Percentiles rank a stretch among this genome's conserved stretches.
phyloP scores from a whole-genome alignment of 1,284 basidiomycete genomes.

The Ustilago sp. region DNA sequence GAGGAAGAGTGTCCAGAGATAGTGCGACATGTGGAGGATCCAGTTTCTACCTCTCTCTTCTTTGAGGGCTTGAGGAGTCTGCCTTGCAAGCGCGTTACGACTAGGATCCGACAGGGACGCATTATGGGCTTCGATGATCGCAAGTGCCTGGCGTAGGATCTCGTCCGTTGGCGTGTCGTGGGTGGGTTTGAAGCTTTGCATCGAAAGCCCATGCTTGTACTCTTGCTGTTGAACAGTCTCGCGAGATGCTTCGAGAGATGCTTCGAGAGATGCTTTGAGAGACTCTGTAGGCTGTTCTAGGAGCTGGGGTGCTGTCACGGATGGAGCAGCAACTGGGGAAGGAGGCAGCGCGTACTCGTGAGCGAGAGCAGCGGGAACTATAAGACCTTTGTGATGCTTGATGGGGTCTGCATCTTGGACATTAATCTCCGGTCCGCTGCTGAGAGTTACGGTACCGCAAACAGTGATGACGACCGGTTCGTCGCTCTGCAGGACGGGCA shows the following conservation, averaged over 20 bases:
- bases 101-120: constrained; percentile 6
- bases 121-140: constrained; percentile 36
- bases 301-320: background rate
- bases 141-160: constrained; percentile 31
- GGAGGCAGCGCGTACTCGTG: constrained; percentile 8
- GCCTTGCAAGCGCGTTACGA: background rate
- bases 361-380: constrained; percentile 4
- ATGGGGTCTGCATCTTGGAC: background rate
- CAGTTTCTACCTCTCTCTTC: background rate
- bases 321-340: background rate
- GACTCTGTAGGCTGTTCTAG: constrained; percentile 11
- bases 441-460: constrained; percentile 10
- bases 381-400: constrained; percentile 17
- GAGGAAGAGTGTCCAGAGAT: constrained; percentile 40
- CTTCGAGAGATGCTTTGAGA: constrained; percentile 33
- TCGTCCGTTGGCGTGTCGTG: constrained; percentile 9
- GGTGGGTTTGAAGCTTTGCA: background rate
- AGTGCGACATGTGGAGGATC: constrained; percentile 22
- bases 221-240: constrained; percentile 23
- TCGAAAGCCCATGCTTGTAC: background rate
- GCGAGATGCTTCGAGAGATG: constrained; percentile 32
- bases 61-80: background rate
- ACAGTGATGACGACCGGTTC: constrained; percentile 22
- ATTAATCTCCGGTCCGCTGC: background rate
- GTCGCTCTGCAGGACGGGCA: constrained; percentile 32